Evolutionary conservation across 306 rosid species (phyloP), one percentile per base, ranked within the genome.

Genomic region (Vicia faba): DNA sequence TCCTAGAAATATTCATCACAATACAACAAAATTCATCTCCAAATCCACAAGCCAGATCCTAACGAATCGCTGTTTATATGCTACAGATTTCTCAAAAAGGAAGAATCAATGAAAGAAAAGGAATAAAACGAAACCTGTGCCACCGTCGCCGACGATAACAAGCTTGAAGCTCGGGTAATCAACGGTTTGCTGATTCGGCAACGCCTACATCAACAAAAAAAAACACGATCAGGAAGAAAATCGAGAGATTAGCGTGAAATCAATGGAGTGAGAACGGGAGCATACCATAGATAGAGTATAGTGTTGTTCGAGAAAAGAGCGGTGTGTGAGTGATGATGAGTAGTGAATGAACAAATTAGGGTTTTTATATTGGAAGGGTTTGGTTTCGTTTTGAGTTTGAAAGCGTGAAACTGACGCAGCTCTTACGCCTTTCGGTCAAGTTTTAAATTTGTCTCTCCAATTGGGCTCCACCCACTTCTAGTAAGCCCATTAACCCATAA

Each of bases 151-250:
- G 4, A 89, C 96, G 6, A 89, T 76, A 7, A 89, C 91, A 50
- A 89, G 96, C 84, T 89, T 89, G 81, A 89, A 89, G 77, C 86
- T 85, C 0, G 95, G 96, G 71, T 83, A 89, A 20, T 89, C 89
- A 6, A 87, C 95, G 14, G 88, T 85, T 74, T 86, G 89, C 80
- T 89, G 95, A 69, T 83, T 85, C 3, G 96, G 96, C 61, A 90
- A 71, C 68, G 95, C 89, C 95, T 49, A 50, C 26, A 19, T 4
- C 4, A 29, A 65, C 61, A 15, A 12, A 10, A 33, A 5, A 59
- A 16, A 59, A 4, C 2, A 3, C 14, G n/a, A 40, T 45, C 0
- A 50, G 19, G 4, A 25, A 25, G 57, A 50, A 50, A 10, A 50
- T 8, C 0, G 5, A 4, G 0, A 18, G 13, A 1, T 5, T 14